Conservation (phyloP, 176 grass and related monocot genomes). For the Olyra latifolia region DNA sequence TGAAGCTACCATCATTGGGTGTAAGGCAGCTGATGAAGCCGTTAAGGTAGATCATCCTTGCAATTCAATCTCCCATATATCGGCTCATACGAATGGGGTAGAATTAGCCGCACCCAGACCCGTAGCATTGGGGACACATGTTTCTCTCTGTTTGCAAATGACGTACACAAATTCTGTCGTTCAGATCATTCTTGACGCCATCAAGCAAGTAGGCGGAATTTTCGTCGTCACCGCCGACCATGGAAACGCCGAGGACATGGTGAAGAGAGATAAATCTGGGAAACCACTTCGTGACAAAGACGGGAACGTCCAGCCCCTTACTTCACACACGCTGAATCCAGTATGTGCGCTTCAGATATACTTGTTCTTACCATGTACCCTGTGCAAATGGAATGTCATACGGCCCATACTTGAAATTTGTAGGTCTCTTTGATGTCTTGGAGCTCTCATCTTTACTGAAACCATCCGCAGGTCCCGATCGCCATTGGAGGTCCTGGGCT, state of each 20-base stretch:
- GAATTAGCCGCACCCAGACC: too few relatives aligned
- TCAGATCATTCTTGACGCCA: constrained; percentile 78
- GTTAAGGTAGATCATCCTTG: constrained; percentile 51
- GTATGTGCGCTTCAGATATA: constrained; percentile 36
- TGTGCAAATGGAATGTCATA: neutral
- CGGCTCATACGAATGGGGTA: neutral
- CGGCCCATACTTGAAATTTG: neutral
- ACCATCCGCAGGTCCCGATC: constrained; percentile 65
- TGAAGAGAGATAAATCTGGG: constrained; percentile 78
- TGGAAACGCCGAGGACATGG: constrained; percentile 98
- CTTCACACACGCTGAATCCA: constrained; percentile 85
- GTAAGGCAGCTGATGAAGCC: constrained; percentile 78
- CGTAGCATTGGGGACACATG: neutral
- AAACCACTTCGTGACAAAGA: constrained; percentile 52
- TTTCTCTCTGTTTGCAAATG: neutral
- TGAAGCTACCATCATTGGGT: constrained; percentile 77
- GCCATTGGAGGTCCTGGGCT: constrained; percentile 89
- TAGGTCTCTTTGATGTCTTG: neutral
- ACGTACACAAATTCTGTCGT: neutral
- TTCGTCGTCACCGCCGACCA: constrained; percentile 85
- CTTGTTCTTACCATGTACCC: neutral
- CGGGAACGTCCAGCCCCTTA: constrained; percentile 82
- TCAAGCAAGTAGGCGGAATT: constrained; percentile 78
- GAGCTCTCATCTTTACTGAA: neutral
- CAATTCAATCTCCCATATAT: neutral